Percentiles rank a stretch among this genome's conserved stretches.
Conservation (phyloP, 495 filamentous ascomycete species). For the Penicillium steckii region DNA sequence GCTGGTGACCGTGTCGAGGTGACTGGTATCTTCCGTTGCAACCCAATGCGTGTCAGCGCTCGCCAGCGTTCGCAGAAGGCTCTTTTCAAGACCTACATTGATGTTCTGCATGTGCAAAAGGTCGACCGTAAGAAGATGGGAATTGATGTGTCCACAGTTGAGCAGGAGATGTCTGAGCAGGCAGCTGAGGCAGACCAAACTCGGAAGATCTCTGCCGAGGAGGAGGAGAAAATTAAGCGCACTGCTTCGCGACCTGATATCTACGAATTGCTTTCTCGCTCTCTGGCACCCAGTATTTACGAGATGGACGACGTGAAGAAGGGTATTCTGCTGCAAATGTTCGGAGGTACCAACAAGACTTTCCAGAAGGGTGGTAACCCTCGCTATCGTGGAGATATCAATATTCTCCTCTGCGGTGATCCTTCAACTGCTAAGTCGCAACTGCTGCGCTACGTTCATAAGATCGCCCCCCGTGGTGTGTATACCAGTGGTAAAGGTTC, state of each 20-base stretch:
- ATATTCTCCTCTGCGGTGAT: slow-evolving; percentile 93
- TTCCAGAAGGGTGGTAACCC: slow-evolving; percentile 96
- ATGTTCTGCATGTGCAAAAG: slow-evolving; percentile 94
- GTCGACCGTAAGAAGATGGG: slow-evolving; percentile 92
- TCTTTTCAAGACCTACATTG: slow-evolving; percentile 96
- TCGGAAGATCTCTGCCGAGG: slow-evolving; percentile 83
- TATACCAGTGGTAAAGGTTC: slow-evolving; percentile 98
- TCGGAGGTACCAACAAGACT: slow-evolving; percentile 97
- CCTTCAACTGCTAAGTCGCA: slow-evolving; percentile 97
- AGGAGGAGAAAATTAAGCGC: slow-evolving; percentile 82
- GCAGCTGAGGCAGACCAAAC: slow-evolving; percentile 73
- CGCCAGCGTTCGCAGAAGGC: slow-evolving; percentile 89
- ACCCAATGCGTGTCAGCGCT: slow-evolving; percentile 92
- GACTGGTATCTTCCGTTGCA: slow-evolving; percentile 94
- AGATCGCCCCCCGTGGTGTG: slow-evolving; percentile 94
- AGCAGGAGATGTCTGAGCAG: slow-evolving; percentile 78
- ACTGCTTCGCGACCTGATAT: slow-evolving; percentile 82
- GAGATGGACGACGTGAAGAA: slow-evolving; percentile 99
- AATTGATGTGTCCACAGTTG: slow-evolving; percentile 84
- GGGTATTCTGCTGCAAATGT: slow-evolving; percentile 91
- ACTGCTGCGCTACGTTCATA: slow-evolving; percentile 89
- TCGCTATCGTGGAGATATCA: slow-evolving; percentile 95
- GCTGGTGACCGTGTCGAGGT: slow-evolving; percentile 95
- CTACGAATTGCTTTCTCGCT: slow-evolving; percentile 90
- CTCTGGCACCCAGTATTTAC: slow-evolving; percentile 90